Percentiles rank a stretch among this genome's conserved stretches.
Conservation (phyloP, 2,329 filamentous ascomycete species). For the Nemania sp. region DNA sequence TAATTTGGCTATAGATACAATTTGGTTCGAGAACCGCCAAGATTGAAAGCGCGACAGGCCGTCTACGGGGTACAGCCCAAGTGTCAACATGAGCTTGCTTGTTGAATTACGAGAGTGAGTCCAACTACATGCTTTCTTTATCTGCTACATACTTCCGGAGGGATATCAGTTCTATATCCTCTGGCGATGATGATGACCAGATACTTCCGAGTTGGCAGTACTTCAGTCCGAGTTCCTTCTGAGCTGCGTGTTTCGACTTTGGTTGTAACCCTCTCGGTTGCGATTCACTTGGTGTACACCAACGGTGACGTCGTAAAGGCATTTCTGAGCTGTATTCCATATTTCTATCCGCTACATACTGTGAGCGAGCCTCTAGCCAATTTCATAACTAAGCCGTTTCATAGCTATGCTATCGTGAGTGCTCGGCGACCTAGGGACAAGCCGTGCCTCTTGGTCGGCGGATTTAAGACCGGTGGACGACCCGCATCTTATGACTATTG, state of each 20-base stretch:
- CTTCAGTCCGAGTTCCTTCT: conserved; percentile 31
- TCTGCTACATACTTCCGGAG: neutral
- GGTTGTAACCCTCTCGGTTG: conserved; percentile 59
- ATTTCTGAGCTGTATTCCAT: conserved; percentile 68
- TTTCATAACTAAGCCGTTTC: too few species aligned
- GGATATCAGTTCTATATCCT: conserved; percentile 20
- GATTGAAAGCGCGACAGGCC: conserved; percentile 73
- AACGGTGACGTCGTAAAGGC: conserved; percentile 70
- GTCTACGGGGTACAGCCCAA: conserved; percentile 75
- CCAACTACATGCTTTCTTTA: neutral
- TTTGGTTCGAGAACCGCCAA: conserved; percentile 86
- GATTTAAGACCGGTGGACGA: neutral
- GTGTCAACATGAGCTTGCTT: conserved; percentile 55
- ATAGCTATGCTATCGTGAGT: neutral
- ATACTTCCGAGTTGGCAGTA: conserved; percentile 75
- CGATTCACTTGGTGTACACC: conserved; percentile 47
- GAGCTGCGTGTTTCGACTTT: conserved; percentile 63
- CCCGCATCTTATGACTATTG: neutral
- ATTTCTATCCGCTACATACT: neutral
- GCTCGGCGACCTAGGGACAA: neutral
- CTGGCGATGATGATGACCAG: conserved; percentile 76
- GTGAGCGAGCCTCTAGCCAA: too few species aligned
- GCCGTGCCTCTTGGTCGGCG: neutral
- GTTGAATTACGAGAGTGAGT: conserved; percentile 28
- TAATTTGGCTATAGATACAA: conserved; percentile 70